Evolutionary conservation across 371 early-diverging fungal genomes (phyloP), one percentile per base, ranked within the genome.

Genomic region (Saksenaea vasiformis): DNA sequence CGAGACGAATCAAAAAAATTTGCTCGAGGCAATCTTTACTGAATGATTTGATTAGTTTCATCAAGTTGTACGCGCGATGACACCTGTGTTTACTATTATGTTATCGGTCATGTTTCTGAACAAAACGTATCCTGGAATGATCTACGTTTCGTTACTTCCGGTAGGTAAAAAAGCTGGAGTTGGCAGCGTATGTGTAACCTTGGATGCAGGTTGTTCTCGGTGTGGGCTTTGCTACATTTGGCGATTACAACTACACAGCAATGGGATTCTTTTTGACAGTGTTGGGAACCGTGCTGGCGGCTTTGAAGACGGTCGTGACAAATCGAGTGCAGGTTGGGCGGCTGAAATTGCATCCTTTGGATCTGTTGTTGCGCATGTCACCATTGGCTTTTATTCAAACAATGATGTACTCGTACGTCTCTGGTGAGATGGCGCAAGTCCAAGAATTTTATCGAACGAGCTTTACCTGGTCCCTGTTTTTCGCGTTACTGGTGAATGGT

Each of bases 1-100:
- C 31, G 24, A 15, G 14, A 43, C 51, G 13, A 31, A 22, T 37
- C 24, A 41, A 43, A 39, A 17, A n/a, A 41, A 8, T 41, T 14
- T 41, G 5, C 43, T 41, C 14, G 14, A 41, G n/a, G 1, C 13
- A 41, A 9, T 13, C 14, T 5, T 41, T 41, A 41, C 14, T 41
- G 43, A 41, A 17, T 28, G 47, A 2, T 31, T 56, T 15, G 38
- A 38, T 11, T 72, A 89, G 71, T 91, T 94, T 63, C 95, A 96
- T 71, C 95, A 96, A 83, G 90, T 93, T 9, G 91, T 95, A 9
- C 85, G 96, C 22, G 90, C 91, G 56, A 94, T 92, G 79, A 90
- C 90, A 24, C 96, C 95, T 1, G 87, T 91, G 14, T 90, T 94
- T 65, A 93, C 95, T 0, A 81, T 93, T 22, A 72, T 85, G 58